Base-by-base conservation (phyloP, 176 grass and related monocot species). In the Dactylis glomerata region DNA sequence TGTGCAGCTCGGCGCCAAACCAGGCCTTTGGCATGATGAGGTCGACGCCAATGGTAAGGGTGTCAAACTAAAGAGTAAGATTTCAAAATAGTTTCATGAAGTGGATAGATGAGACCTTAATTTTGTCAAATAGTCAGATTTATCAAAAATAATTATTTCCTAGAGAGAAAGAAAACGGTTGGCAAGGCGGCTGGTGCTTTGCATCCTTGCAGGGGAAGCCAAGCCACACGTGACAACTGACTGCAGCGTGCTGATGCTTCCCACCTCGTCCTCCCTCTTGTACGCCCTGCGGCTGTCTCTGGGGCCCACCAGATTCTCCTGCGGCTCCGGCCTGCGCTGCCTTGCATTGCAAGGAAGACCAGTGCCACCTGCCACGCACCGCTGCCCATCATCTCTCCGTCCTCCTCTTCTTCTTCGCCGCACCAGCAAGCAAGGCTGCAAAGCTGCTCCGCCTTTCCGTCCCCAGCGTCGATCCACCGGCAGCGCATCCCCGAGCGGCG, bases 281-380 rank as follows among this genome's bases (percentile, higher is more conserved):
- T 17, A 47, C 42, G 41, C 70, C 15, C 71, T 64, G 5, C 61
- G 2, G 28, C 3, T 10, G 63, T 1, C 36, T 10, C 57, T 57
- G 63, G 31, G 15, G 27, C 68, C 8, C 45, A 75, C 26, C 71
- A 32, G 63, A 67, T 67, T 36, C 41, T 17, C 14, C 70, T 17
- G 26, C 70, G 42, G 28, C 63, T 67, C 63, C 63, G 20, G 27
- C 27, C 71, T 51, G 71, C 45, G 71, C 45, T 51, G 44, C 72
- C 72, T 75, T 75, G 72, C 72, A 47, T 75, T 50, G 45, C 72
- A 75, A 75, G 72, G 72, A 75, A 75, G 72, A 75, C 8, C 72
- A 75, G 27, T 50, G 46, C 41, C 41, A 42, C 37, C 6, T n/a
- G 5, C 44, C 42, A 38, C 71, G n/a, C n/a, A 28, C 37, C 40